Evolutionary conservation across 2,329 filamentous ascomycete genomes (phyloP).

Genomic region (Dryadomyces quercivorus): DNA sequence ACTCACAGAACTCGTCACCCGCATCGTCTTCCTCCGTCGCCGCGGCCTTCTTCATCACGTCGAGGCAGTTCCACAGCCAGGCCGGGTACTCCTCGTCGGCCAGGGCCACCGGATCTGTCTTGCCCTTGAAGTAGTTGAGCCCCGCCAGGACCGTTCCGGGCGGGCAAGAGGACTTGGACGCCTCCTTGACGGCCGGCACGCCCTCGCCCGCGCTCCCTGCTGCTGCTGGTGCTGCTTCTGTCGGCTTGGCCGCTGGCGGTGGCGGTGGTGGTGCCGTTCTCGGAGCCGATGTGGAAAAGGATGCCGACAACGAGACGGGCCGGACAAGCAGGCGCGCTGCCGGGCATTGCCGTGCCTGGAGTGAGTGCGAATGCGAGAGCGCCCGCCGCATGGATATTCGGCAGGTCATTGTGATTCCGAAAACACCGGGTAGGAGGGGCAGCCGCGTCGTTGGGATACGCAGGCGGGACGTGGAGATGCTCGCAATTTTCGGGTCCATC

Average conservation of each 20-base stretch:
- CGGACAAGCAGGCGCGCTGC: slow-evolving; percentile 7
- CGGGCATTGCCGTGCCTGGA: slow-evolving; percentile 16
- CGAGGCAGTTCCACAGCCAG: slow-evolving; percentile 68
- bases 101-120: slow-evolving; percentile 59
- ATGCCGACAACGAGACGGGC: slow-evolving; percentile 12
- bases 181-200: background rate
- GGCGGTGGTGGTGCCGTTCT: slow-evolving; percentile 9
- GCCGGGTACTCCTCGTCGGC: slow-evolving; percentile 65
- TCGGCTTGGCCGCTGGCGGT: slow-evolving; percentile 6
- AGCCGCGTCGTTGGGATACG: background rate
- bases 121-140: slow-evolving; percentile 66
- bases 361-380: too few relatives aligned
- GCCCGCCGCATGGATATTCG: slow-evolving; percentile 37
- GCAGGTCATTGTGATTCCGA: slow-evolving; percentile 26
- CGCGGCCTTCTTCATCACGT: slow-evolving; percentile 42
- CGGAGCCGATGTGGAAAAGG: slow-evolving; percentile 24
- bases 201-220: slow-evolving; percentile 15
- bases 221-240: slow-evolving; percentile 6
- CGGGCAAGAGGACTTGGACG: background rate
- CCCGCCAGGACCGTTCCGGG: slow-evolving; percentile 57
- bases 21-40: slow-evolving; percentile 36
- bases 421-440: background rate
- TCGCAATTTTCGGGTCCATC: background rate
- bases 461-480: background rate
- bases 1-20: slow-evolving; percentile 72